phyloP scores from a whole-genome alignment of 306 rosid species.

The Pterocarpus macrocarpus region DNA sequence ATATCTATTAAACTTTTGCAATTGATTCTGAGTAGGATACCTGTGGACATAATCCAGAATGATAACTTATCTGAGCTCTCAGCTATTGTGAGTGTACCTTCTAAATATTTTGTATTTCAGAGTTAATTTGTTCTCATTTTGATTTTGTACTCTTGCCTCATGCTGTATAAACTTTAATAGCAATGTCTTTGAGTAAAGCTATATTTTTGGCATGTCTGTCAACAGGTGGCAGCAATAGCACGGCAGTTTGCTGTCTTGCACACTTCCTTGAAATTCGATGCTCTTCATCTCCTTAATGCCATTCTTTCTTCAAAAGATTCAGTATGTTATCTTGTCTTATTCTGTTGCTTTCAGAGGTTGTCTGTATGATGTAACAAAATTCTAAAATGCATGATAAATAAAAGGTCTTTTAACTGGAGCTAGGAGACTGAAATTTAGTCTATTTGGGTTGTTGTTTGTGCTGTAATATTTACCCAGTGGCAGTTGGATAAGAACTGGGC shows the following conservation, averaged over 20 bases:
- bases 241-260: slow-evolving; percentile 85
- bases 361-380: slow-evolving; percentile 16
- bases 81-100: slow-evolving; percentile 70
- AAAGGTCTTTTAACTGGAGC: slow-evolving; percentile 30
- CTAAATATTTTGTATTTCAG: slow-evolving; percentile 6
- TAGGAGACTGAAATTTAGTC: slow-evolving; percentile 32
- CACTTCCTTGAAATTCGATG: slow-evolving; percentile 79
- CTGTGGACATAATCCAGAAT: slow-evolving; percentile 57
- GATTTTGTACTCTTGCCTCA: slow-evolving; percentile 33
- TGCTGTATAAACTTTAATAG: slow-evolving; percentile 12
- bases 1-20: slow-evolving; percentile 70
- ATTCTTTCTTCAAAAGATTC: slow-evolving; percentile 65
- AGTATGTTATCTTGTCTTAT: slow-evolving; percentile 58
- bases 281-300: slow-evolving; percentile 75
- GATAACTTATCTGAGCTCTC: slow-evolving; percentile 67
- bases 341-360: slow-evolving; percentile 26
- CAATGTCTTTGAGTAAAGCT: neutral
- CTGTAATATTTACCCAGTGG: slow-evolving; percentile 14
- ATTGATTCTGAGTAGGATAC: slow-evolving; percentile 63
- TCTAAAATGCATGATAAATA: slow-evolving; percentile 23
- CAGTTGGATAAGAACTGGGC: slow-evolving; percentile 26
- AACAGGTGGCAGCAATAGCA: slow-evolving; percentile 72
- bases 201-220: slow-evolving; percentile 21
- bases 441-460: slow-evolving; percentile 27
- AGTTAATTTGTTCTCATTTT: slow-evolving; percentile 37